Base-by-base conservation (phyloP, 2,329 filamentous ascomycete genomes). In the Exophiala spinifera region DNA sequence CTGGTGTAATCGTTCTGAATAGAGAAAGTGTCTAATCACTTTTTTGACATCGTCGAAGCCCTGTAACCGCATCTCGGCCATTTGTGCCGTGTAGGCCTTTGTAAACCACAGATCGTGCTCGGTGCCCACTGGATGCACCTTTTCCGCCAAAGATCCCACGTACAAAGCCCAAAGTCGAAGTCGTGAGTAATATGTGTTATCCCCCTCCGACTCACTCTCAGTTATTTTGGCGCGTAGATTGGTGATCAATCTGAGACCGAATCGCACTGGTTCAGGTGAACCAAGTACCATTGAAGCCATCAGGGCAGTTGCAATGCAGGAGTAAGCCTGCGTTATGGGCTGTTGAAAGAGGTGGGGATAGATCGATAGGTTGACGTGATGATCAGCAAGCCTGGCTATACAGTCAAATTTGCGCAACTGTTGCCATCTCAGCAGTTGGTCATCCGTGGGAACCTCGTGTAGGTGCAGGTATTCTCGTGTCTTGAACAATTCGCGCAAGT, bases 331-430 rank as follows among this genome's bases (percentile, higher is more conserved):
- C 10, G 55, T 53, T n/a, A 56, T 44, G 7, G 61, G 59, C 15
- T 47, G 53, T 17, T 46, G 34, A 31, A 56, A 61, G 23, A 61
- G 49, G 43, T 63, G 61, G 36, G 57, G 59, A 50, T 63, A 63
- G 23, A 61, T 61, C 17, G 60, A 42, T 7, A 63, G 43, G 39
- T 56, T 59, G 33, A 60, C 52, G 17, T 57, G 50, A 36, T 63
- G 59, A 37, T 63, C 61, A 11, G 59, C 61, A 8, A 63, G 49
- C 15, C 61, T 53, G 15, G 59, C 59, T 33, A 63, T 51, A 43
- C 61, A 63, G 51, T 63, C 61, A 36, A 60, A 59, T 37, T 54
- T 60, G 45, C 61, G 54, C 17, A 63, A 36, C 34, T 60, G 59
- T 17, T 54, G 49, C 61, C 61, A 63, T 33, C 59, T 50, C 23